phyloP scores from a whole-genome alignment of 495 filamentous ascomycete genomes.

The Penicillium ucsense region DNA sequence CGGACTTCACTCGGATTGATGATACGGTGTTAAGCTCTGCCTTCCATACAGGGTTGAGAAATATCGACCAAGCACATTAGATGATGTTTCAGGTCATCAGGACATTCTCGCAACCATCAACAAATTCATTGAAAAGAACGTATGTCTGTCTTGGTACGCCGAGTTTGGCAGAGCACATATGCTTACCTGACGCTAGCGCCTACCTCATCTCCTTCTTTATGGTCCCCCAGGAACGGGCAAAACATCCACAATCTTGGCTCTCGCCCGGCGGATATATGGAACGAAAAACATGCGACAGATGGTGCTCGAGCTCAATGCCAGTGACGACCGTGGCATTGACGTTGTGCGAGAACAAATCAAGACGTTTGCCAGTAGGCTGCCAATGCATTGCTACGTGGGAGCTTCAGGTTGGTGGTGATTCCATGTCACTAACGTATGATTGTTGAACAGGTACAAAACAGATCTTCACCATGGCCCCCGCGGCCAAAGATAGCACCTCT shows the following conservation, averaged over 20 bases:
- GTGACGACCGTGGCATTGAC: slow-evolving; percentile 95
- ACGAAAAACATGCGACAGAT: slow-evolving; percentile 89
- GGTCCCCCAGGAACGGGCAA: slow-evolving; percentile 96
- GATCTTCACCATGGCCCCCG: slow-evolving; percentile 50
- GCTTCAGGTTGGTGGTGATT: no score
- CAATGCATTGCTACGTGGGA: no score
- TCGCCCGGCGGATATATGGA: slow-evolving; percentile 90
- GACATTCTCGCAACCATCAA: slow-evolving; percentile 97
- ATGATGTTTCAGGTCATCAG: slow-evolving; percentile 94
- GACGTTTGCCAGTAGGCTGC: slow-evolving; percentile 72
- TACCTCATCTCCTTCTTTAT: slow-evolving; percentile 96
- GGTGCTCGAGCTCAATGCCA: slow-evolving; percentile 95
- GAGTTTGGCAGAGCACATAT: not conserved
- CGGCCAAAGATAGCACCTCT: slow-evolving; percentile 28
- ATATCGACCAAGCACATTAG: slow-evolving; percentile 78
- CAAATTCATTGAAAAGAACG: slow-evolving; percentile 87
- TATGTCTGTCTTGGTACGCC: slow-evolving; percentile 17
- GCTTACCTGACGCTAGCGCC: slow-evolving; percentile 38
- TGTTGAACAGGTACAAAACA: slow-evolving; percentile 48
- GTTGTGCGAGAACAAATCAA: slow-evolving; percentile 99
- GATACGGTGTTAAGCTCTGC: slow-evolving; percentile 4
- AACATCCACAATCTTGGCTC: slow-evolving; percentile 86
- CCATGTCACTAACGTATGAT: no score
- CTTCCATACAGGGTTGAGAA: slow-evolving; percentile 77
- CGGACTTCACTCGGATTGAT: not conserved